These are phyloP conservation scores for Pleurotus tuber-regium DNA, from an alignment of 768 basidiomycete genomes.

Conservation along the genomic window DNA sequence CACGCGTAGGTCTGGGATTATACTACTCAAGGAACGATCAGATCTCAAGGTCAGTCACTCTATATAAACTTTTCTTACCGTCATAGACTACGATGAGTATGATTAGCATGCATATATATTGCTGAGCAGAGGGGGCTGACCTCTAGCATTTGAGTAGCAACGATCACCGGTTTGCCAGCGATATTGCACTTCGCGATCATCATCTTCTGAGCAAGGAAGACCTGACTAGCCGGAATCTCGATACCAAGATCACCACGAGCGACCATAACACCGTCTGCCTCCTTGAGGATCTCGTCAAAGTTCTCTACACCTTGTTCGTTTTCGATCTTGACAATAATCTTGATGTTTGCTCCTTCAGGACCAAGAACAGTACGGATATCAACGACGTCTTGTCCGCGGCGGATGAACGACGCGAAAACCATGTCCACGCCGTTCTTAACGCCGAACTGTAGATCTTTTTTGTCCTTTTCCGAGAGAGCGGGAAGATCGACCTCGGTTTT, in stretches of 20 bases:
- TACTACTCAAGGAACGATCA: too few relatives aligned
- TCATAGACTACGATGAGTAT: constrained; percentile 79
- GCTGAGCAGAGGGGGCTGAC: constrained; percentile 33
- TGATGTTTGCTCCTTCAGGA: constrained; percentile 92
- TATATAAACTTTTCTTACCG: constrained; percentile 44
- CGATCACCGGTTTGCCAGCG: constrained; percentile 96
- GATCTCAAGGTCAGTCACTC: constrained; percentile 7
- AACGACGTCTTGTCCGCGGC: constrained; percentile 88
- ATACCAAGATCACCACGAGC: constrained; percentile 99
- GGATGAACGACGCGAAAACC: constrained; percentile 99
- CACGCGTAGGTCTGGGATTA: constrained; percentile 98
- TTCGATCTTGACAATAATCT: constrained; percentile 99
- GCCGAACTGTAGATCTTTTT: constrained; percentile 90
- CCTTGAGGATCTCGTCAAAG: constrained; percentile 97
- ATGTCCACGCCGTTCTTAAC: constrained; percentile 98
- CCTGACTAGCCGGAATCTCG: constrained; percentile 98
- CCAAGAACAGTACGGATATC: constrained; percentile 94
- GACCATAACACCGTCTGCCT: constrained; percentile 99
- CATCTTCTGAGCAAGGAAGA: constrained; percentile 99
- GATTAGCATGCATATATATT: constrained; percentile 1
- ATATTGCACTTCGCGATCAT: constrained; percentile 99
- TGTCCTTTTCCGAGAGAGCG: constrained; percentile 97
- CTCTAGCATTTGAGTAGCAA: constrained; percentile 99
- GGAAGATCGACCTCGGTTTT: constrained; percentile 98
- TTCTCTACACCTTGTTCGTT: constrained; percentile 99